Evolutionary conservation across 2,329 filamentous ascomycete species (phyloP).

Genomic region (Hymenotorrendiella dingleyae): DNA sequence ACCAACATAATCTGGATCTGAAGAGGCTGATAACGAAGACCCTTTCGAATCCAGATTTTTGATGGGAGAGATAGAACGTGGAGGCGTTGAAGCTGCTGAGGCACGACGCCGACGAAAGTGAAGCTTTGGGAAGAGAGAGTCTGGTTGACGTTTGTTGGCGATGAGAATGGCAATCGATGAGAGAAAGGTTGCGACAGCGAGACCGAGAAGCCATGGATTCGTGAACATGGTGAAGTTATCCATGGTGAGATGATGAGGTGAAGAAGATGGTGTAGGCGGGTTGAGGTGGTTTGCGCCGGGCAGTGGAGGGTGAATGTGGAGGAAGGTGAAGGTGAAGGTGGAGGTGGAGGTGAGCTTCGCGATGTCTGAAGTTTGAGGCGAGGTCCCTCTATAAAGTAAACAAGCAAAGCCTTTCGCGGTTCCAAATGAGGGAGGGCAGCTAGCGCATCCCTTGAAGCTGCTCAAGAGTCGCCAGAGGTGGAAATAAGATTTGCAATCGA

Average conservation of each 20-base stretch:
- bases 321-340: neutral
- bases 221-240: conserved; percentile 10
- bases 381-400: no score
- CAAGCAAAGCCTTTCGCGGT: no score
- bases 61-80: conserved; percentile 26
- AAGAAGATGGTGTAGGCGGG: no score
- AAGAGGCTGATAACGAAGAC: neutral
- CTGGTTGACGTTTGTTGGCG: conserved; percentile 21
- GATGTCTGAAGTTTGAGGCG: no score
- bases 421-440: no score
- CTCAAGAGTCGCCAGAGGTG: no score
- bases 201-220: conserved; percentile 22
- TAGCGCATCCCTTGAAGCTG: no score
- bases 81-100: conserved; percentile 29
- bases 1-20: conserved; percentile 18
- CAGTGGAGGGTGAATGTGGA: neutral
- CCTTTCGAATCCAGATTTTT: conserved; percentile 11
- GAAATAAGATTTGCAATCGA: no score
- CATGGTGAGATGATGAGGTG: conserved; percentile 11
- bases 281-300: no score
- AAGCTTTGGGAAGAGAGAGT: conserved; percentile 19
- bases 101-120: conserved; percentile 25
- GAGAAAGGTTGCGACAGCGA: conserved; percentile 21
- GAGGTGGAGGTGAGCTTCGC: no score
- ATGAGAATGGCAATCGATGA: conserved; percentile 16